These are phyloP conservation scores for Erysimum pusillum DNA, from an alignment of 441 rosid genomes.

Conservation along the genomic window DNA sequence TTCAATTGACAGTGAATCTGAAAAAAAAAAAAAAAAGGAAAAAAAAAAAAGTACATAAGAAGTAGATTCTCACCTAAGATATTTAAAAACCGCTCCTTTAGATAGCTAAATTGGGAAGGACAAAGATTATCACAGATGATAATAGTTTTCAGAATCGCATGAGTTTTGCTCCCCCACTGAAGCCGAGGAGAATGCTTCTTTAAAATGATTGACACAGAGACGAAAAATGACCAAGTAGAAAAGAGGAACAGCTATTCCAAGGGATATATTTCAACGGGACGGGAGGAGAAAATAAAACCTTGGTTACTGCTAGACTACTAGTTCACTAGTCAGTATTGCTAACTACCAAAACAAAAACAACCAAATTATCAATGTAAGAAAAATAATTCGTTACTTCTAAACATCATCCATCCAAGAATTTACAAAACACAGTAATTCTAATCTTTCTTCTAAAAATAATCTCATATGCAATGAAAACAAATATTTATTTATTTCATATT, in stretches of 20 bases:
- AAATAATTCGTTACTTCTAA: neutral
- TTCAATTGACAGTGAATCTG: conserved; percentile 29
- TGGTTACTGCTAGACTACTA: conserved; percentile 12
- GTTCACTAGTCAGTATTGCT: conserved; percentile 31
- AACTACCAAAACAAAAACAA: neutral
- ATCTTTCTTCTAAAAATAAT: too few species aligned
- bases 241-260: neutral
- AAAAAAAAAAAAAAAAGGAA: neutral
- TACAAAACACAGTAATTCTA: neutral
- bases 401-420: neutral
- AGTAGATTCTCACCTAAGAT: conserved; percentile 21
- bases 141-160: neutral
- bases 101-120: neutral
- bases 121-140: neutral
- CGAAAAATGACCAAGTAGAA: neutral
- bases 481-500: too few species aligned
- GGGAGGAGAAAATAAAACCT: conserved; percentile 30
- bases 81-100: conserved; percentile 1
- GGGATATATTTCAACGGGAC: conserved; percentile 18
- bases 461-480: neutral
- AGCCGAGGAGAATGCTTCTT: conserved; percentile 27
- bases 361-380: neutral
- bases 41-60: neutral
- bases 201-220: conserved; percentile 16
- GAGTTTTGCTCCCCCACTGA: neutral